Conservation (phyloP, 148 eudicot species). For the Chenopodium suecicum region DNA sequence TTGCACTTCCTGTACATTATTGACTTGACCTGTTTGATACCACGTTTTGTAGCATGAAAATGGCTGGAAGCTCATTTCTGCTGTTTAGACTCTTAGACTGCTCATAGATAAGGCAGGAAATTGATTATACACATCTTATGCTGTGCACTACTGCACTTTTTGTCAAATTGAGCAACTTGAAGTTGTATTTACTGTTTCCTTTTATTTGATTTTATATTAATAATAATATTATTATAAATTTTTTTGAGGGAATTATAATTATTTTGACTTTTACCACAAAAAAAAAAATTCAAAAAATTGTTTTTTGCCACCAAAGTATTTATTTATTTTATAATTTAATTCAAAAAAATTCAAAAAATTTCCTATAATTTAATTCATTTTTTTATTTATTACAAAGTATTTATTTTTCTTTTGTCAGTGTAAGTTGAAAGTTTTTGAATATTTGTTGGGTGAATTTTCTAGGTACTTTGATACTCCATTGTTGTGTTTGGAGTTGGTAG, state of each 20-base stretch:
- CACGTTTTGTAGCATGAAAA: neutral
- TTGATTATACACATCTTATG: neutral
- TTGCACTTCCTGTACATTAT: neutral
- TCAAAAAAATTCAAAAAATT: no score
- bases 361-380: neutral
- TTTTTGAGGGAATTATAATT: no score
- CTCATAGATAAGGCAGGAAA: neutral
- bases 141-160: neutral
- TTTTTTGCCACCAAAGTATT: no score
- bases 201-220: neutral
- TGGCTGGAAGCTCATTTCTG: neutral
- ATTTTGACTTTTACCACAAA: no score
- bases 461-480: neutral
- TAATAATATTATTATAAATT: no score
- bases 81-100: neutral
- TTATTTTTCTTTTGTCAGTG: no score
- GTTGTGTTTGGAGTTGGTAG: neutral
- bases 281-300: no score
- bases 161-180: neutral
- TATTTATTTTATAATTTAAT: no score
- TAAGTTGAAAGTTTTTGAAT: neutral
- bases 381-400: no score
- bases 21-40: neutral
- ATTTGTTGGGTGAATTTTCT: neutral
- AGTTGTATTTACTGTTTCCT: neutral